phyloP scores from a whole-genome alignment of 306 rosid genomes.

The Vigna radiata region DNA sequence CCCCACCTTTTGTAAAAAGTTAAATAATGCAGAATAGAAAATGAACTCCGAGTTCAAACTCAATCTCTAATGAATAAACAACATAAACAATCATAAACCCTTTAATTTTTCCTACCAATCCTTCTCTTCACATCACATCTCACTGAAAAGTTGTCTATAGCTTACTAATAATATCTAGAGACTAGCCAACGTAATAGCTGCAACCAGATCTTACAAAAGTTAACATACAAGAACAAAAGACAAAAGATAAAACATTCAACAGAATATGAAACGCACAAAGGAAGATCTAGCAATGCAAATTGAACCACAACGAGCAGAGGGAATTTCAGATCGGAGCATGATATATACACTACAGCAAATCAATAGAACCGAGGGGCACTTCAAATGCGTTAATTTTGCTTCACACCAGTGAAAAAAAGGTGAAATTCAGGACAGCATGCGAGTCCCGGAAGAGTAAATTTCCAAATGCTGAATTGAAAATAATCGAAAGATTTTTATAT shows the following conservation, averaged over 20 bases:
- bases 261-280: conserved; percentile 8
- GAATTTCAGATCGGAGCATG: conserved; percentile 39
- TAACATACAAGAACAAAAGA: conserved; percentile 9
- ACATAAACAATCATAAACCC: conserved; percentile 1
- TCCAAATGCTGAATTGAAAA: conserved; percentile 22
- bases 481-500: not conserved
- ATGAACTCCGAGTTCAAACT: conserved; percentile 9
- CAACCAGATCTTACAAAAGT: conserved; percentile 60
- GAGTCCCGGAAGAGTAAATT: conserved; percentile 20
- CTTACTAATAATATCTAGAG: conserved; percentile 31
- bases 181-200: conserved; percentile 6
- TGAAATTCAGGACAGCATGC: conserved; percentile 7
- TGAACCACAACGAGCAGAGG: conserved; percentile 30
- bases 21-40: conserved; percentile 34
- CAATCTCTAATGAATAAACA: conserved; percentile 7
- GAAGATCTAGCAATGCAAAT: conserved; percentile 47
- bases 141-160: conserved; percentile 21
- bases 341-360: conserved; percentile 5
- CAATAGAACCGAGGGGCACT: conserved; percentile 1
- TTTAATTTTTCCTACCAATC: not conserved
- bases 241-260: not conserved
- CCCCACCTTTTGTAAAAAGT: not conserved
- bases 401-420: not conserved
- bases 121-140: not conserved
- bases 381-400: conserved; percentile 29